A percentile compares a stretch with the other conserved stretches of the same genome.
phyloP scores from a whole-genome alignment of 495 filamentous ascomycete genomes.

The Glutinoglossum americanum region DNA sequence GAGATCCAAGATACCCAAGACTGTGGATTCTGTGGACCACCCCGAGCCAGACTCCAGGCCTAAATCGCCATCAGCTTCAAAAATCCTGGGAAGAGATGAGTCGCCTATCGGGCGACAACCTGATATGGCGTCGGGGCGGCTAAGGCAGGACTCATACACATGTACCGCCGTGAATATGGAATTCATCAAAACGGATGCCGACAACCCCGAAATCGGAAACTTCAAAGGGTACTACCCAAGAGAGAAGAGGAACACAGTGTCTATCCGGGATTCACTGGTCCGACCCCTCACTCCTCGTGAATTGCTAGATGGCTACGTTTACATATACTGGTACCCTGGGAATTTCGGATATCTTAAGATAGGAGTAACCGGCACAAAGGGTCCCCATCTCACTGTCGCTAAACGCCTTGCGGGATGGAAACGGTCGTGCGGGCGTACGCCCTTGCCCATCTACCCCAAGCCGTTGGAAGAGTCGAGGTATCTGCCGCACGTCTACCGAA shows the following conservation, averaged over 20 bases:
- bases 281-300: conserved; percentile 3
- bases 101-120: too few relatives aligned
- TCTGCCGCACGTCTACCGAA: conserved; percentile 7
- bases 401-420: conserved; percentile 7
- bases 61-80: not conserved
- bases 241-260: not conserved
- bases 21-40: not conserved
- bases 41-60: not conserved
- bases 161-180: too few relatives aligned
- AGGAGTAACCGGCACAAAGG: conserved; percentile 4
- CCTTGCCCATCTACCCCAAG: conserved; percentile 5
- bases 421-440: conserved; percentile 6
- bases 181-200: not conserved
- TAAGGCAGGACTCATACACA: too few relatives aligned
- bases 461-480: not conserved
- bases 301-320: conserved; percentile 4
- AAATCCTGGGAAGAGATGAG: too few relatives aligned
- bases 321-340: conserved; percentile 9
- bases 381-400: not conserved
- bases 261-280: not conserved
- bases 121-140: too few relatives aligned
- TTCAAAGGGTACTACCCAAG: not conserved
- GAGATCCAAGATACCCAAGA: not conserved
- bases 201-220: not conserved
- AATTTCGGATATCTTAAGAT: conserved; percentile 12